Percentiles rank a stretch among this genome's conserved stretches.
These are phyloP conservation scores for Endotrypanum monterogeii DNA, from an alignment of 208 protist species.

Conservation along the genomic window DNA sequence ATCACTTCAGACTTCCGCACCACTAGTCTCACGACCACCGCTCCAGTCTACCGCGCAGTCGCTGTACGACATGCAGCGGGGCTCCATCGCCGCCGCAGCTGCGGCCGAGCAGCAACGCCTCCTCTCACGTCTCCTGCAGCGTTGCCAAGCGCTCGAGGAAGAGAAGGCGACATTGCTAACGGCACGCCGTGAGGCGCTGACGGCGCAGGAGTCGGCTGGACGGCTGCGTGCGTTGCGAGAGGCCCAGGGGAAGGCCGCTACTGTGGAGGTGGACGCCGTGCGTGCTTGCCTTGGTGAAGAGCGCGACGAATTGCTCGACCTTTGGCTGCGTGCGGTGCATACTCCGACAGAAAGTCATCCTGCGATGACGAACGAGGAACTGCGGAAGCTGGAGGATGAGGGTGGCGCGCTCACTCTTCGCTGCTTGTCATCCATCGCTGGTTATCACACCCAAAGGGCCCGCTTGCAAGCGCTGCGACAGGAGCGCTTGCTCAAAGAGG, in stretches of 20 bases:
- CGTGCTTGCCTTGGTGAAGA: slow-evolving; percentile 20
- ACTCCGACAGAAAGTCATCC: slow-evolving; percentile 14
- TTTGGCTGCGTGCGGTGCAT: slow-evolving; percentile 29
- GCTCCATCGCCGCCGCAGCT: slow-evolving; percentile 21
- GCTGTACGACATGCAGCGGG: slow-evolving; percentile 17
- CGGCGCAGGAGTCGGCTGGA: slow-evolving; percentile 22
- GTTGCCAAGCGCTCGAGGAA: slow-evolving; percentile 4
- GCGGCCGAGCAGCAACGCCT: slow-evolving; percentile 34
- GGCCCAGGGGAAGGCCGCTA: slow-evolving; percentile 21
- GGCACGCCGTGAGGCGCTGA: slow-evolving; percentile 8
- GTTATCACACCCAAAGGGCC: slow-evolving; percentile 26
- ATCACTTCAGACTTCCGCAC: not conserved
- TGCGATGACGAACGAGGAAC: slow-evolving; percentile 12
- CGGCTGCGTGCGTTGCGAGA: slow-evolving; percentile 25
- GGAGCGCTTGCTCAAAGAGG: slow-evolving; percentile 24
- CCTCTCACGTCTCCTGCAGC: slow-evolving; percentile 26
- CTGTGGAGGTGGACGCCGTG: slow-evolving; percentile 23
- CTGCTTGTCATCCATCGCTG: slow-evolving; percentile 16
- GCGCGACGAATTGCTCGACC: slow-evolving; percentile 12
- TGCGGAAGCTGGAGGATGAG: slow-evolving; percentile 26
- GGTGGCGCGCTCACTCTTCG: slow-evolving; percentile 12
- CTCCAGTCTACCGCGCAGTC: slow-evolving; percentile 11
- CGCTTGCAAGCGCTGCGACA: slow-evolving; percentile 27
- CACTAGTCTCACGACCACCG: not conserved
- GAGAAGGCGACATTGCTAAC: slow-evolving; percentile 18